A percentile compares a stretch with the other conserved stretches of the same genome.
Conservation (phyloP, 371 early-diverging fungal genomes). For the Mucor mucedo region DNA sequence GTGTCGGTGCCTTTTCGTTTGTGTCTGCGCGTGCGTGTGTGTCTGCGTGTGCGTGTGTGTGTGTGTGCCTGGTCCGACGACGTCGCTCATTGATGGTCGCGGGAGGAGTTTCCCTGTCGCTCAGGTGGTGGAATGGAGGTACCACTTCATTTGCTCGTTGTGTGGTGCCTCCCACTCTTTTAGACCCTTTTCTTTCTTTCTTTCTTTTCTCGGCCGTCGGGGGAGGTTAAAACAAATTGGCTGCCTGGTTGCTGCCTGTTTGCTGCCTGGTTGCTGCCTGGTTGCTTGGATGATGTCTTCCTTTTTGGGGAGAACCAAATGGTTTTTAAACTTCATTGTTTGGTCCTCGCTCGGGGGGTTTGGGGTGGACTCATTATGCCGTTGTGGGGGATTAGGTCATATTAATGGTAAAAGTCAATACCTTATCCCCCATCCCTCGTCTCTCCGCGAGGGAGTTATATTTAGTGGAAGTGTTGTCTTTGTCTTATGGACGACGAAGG, state of each 20-base stretch:
- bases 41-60: too few species aligned
- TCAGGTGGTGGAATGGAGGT: too few species aligned
- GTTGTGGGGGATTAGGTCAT: too few species aligned
- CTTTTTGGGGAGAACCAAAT: background rate
- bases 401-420: background rate
- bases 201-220: background rate
- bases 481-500: background rate
- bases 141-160: too few species aligned
- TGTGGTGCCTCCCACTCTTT: too few species aligned
- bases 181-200: background rate
- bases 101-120: too few species aligned
- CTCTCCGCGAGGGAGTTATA: background rate
- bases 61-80: too few species aligned
- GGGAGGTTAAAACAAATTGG: background rate
- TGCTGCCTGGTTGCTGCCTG: background rate
- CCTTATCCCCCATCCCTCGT: constrained; percentile 6
- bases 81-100: too few species aligned
- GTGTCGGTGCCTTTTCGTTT: too few species aligned
- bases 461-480: background rate
- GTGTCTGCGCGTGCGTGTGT: too few species aligned
- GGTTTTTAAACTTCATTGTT: background rate
- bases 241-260: background rate
- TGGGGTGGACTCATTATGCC: background rate
- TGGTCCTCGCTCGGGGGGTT: background rate
- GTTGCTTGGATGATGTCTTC: background rate